Evolutionary conservation across 2,329 filamentous ascomycete genomes (phyloP).

Genomic region (Beauveria bassiana): DNA sequence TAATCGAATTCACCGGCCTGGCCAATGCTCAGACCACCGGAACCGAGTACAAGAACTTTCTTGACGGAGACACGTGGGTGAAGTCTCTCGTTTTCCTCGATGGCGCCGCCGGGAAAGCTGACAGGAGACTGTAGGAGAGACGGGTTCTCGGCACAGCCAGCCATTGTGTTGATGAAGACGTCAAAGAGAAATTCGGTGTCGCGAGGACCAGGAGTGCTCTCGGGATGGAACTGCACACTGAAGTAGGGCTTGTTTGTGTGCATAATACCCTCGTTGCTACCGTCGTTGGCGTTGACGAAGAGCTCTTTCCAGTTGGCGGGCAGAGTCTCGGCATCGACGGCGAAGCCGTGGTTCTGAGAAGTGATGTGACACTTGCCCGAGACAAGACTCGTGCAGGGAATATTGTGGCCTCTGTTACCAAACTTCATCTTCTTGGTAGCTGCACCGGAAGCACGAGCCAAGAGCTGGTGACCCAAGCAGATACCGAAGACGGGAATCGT

Average conservation of each 20-base stretch:
- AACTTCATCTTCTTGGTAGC: slow-evolving; percentile 96
- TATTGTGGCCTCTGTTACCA: slow-evolving; percentile 97
- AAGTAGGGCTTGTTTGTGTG: slow-evolving; percentile 83
- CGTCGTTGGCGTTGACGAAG: slow-evolving; percentile 97
- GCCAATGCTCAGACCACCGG: slow-evolving; percentile 91
- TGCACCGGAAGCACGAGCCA: slow-evolving; percentile 81
- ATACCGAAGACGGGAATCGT: slow-evolving; percentile 90
- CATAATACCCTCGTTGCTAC: slow-evolving; percentile 95
- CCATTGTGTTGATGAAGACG: slow-evolving; percentile 84
- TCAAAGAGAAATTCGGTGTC: slow-evolving; percentile 97
- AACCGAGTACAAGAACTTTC: slow-evolving; percentile 91
- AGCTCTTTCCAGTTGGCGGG: slow-evolving; percentile 81
- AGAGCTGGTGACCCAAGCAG: slow-evolving; percentile 88
- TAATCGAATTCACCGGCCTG: slow-evolving; percentile 99
- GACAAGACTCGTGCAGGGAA: slow-evolving; percentile 91
- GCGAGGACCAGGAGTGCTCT: slow-evolving; percentile 88
- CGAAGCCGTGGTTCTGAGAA: slow-evolving; percentile 96
- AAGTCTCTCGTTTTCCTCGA: slow-evolving; percentile 67
- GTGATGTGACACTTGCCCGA: slow-evolving; percentile 98
- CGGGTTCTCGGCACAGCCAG: slow-evolving; percentile 59
- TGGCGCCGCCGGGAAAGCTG: slow-evolving; percentile 76
- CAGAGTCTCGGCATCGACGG: slow-evolving; percentile 73
- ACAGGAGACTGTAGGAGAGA: slow-evolving; percentile 66
- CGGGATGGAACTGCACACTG: slow-evolving; percentile 98
- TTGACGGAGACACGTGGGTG: slow-evolving; percentile 78